Evolutionary conservation across 495 filamentous ascomycete genomes (phyloP), one percentile per base, ranked within the genome.

Genomic region (Xylaria nigripes): DNA sequence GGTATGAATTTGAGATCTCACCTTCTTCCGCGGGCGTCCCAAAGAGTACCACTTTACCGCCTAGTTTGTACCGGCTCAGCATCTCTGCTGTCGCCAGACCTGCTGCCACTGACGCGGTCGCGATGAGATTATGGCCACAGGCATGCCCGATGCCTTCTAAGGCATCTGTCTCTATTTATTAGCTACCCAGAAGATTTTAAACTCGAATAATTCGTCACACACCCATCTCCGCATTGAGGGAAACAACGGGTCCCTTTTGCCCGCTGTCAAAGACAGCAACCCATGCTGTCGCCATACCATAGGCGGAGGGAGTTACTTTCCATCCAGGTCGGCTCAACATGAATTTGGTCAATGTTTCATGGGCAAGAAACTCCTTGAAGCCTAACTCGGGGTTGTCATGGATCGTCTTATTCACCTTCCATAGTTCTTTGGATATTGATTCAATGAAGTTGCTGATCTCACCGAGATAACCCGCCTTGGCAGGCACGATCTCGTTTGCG

Each of bases 1-100:
- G 13, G 3, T 5, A 12, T 40, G 36, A 40, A 19, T n/a, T 19
- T 36, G 34, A 54, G 16, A 15, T 16, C 54, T 55, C 36, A 68
- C 63, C 80, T 70, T 88, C 85, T 65, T 89, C 85, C 0, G 81
- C 86, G 0, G 86, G 86, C 0, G 85, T 88, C 18, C 85, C 85
- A 23, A 88, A 77, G 27, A 89, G 59, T 41, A 82, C 68, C 0
- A 84, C 71, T 41, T 80, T 81, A 5, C 85, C 85, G 0, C 69
- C 65, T 6, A 85, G 61, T 1, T 62, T 58, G 38, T 74, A 71
- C 29, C 71, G 56, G 34, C 66, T 66, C 29, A 86, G 65, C 8
- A 77, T 58, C 4, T 73, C 60, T 0, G 74, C 81, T 0, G 81
- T 70, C n/a, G 81, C 81, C 5, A 87, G 61, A 10, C 76, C 83